Conservation (phyloP, 108 stramenopile species). For the Skeletonema grethae region DNA sequence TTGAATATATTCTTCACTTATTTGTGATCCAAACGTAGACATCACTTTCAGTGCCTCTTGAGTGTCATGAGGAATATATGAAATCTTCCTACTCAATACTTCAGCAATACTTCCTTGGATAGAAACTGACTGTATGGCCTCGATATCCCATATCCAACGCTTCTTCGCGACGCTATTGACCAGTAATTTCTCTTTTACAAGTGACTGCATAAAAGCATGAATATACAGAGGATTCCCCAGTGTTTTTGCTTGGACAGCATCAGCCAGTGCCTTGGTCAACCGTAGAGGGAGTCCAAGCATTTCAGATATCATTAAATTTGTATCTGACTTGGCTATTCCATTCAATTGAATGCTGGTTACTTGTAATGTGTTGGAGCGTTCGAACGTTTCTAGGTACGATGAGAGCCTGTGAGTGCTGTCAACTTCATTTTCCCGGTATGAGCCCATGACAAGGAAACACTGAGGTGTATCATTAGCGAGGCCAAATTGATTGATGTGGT, state of each 20-base stretch:
- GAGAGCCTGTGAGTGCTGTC: slow-evolving; percentile 25
- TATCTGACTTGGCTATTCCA: slow-evolving; percentile 15
- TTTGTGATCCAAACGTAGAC: slow-evolving; percentile 5
- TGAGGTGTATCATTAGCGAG: slow-evolving; percentile 4
- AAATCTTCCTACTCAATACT: slow-evolving; percentile 10
- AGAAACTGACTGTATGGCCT: slow-evolving; percentile 17
- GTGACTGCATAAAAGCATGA: slow-evolving; percentile 29
- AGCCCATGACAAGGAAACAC: slow-evolving; percentile 43
- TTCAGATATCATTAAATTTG: slow-evolving; percentile 38
- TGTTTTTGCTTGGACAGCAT: slow-evolving; percentile 25
- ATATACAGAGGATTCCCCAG: slow-evolving; percentile 42
- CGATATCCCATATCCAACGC: slow-evolving; percentile 41
- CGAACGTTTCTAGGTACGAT: slow-evolving; percentile 15
- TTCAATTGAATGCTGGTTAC: slow-evolving; percentile 13
- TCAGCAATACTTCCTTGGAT: slow-evolving; percentile 21
- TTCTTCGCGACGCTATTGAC: slow-evolving; percentile 29
- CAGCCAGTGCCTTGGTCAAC: slow-evolving; percentile 14
- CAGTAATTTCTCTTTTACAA: slow-evolving; percentile 19
- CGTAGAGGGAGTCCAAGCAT: slow-evolving; percentile 27
- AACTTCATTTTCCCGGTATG: slow-evolving; percentile 44
- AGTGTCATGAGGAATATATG: slow-evolving; percentile 1
- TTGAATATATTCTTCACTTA: neutral
- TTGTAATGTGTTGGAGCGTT: slow-evolving; percentile 9
- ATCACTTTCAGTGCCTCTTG: slow-evolving; percentile 1
- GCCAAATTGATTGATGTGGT: neutral